A percentile compares a stretch with the other conserved stretches of the same genome.
Conservation (phyloP, 441 rosid species). For the Pelargonium citronellum region DNA sequence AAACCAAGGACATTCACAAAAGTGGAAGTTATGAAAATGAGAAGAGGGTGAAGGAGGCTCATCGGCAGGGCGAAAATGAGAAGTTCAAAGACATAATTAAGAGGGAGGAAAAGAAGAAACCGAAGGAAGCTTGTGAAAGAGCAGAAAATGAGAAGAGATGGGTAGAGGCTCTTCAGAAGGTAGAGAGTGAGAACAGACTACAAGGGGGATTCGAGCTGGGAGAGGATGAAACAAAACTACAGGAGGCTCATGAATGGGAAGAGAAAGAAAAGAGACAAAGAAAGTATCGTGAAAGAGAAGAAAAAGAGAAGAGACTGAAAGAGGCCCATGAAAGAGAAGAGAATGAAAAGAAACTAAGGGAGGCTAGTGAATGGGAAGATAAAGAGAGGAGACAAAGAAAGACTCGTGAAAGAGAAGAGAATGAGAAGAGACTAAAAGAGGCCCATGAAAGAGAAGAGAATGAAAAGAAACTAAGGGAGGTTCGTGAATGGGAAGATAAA, state of each 20-base stretch:
- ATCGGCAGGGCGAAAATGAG: slow-evolving; percentile 27
- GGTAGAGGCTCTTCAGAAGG: slow-evolving; percentile 15
- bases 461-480: slow-evolving; percentile 22
- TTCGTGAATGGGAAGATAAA: no score
- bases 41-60: slow-evolving; percentile 29
- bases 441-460: not conserved
- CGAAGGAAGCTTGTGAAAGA: not conserved
- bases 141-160: slow-evolving; percentile 11
- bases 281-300: slow-evolving; percentile 29
- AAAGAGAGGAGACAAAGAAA: slow-evolving; percentile 34
- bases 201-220: slow-evolving; percentile 33
- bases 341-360: slow-evolving; percentile 26
- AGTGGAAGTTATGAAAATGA: slow-evolving; percentile 3
- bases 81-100: slow-evolving; percentile 23
- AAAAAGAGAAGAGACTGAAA: slow-evolving; percentile 29
- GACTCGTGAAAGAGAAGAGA: slow-evolving; percentile 28
- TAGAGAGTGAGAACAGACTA: slow-evolving; percentile 29
- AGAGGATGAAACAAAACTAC: slow-evolving; percentile 31
- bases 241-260: slow-evolving; percentile 29
- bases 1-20: slow-evolving; percentile 21
- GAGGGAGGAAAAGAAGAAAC: slow-evolving; percentile 15
- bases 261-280: slow-evolving; percentile 37
- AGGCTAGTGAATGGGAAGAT: slow-evolving; percentile 40
- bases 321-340: slow-evolving; percentile 27
- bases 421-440: slow-evolving; percentile 27